Evolutionary conservation across 2,329 filamentous ascomycete species (phyloP), one percentile per base, ranked within the genome.

Genomic region (Scopulariopsis brevicaulis): DNA sequence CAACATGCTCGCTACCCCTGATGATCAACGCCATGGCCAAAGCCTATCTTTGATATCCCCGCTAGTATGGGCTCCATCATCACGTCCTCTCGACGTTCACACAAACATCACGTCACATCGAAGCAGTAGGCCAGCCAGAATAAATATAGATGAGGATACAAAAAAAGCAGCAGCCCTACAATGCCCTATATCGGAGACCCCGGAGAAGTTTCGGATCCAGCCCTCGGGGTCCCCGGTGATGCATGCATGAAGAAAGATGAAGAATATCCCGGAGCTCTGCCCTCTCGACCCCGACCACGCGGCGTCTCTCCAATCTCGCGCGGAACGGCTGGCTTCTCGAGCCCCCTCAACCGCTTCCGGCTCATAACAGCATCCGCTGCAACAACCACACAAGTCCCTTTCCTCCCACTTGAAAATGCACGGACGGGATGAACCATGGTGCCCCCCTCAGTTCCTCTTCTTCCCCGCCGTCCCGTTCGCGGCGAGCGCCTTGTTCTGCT

Each of bases 401-500:
- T 22, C n/a, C 46, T 50, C 46, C 46, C 46, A 32, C 28, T 32
- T 4, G 28, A 32, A 32, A 32, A 4, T 8, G n/a, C n/a, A 8
- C 28, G 28, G 28, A 24, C 2, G 20, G 11, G 5, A 22, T 6
- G 20, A 22, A 24, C 1, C 7, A 24, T 4, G 24, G 25, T 32
- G 14, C 24, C 7, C 4, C 8, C 4, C 32, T 48, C 50, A 57
- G 28, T 37, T 35, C n/a, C n/a, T 43, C 55, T 57, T 57, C 55
- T 52, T 57, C n/a, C 14, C 32, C 55, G 32, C 37, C 14, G 54
- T 24, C 15, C 55, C 55, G 34, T 57, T 57, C 14, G 43, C 20
- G 22, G 46, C 46, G 18, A 22, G 46, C 58, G 67, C 68, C 74
- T 71, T 20, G 66, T 82, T 83, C 64, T 78, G 79, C 54, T 74